Percentiles rank a stretch among this genome's conserved stretches.
phyloP scores from a whole-genome alignment of 768 basidiomycete species.

The Podaxis sp. region DNA sequence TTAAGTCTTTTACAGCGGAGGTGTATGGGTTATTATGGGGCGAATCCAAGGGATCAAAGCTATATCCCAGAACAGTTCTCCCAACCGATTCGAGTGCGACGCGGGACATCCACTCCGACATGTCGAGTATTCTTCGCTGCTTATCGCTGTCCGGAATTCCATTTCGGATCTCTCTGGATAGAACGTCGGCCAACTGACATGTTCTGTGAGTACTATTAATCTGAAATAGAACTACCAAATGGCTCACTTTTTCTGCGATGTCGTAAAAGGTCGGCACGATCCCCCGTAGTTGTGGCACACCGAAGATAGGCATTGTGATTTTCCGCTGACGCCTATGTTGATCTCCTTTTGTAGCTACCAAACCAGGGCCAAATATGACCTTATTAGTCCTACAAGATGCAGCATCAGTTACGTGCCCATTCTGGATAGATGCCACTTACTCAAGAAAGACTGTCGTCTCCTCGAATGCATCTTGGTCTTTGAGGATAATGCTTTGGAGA shows the following conservation, averaged over 20 bases:
- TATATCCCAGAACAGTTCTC: conserved; percentile 39
- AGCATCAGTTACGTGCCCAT: background rate
- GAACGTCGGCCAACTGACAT: conserved; percentile 17
- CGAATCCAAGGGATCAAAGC: conserved; percentile 42
- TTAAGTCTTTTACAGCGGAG: conserved; percentile 38
- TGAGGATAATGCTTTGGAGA: conserved; percentile 40
- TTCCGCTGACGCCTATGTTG: conserved; percentile 46
- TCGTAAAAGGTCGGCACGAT: conserved; percentile 41
- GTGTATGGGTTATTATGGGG: conserved; percentile 39
- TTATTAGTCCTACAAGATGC: conserved; percentile 33
- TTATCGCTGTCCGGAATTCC: conserved; percentile 6
- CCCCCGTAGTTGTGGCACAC: conserved; percentile 37
- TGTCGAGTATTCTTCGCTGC: conserved; percentile 29
- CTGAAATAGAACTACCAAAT: background rate
- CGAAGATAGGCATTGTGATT: conserved; percentile 44
- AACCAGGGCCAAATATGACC: conserved; percentile 42
- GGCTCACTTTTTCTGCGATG: conserved; percentile 38
- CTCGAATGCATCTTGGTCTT: conserved; percentile 46
- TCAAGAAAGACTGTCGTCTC: conserved; percentile 39
- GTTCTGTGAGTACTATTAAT: background rate
- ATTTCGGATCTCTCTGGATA: conserved; percentile 20
- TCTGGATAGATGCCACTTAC: conserved; percentile 23
- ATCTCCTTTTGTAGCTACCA: conserved; percentile 38
- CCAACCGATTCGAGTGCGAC: conserved; percentile 41
- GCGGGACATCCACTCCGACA: conserved; percentile 44